A percentile compares a stretch with the other conserved stretches of the same genome.
Conservation (phyloP, 805 yeast species). For the Metschnikowia peoriensis region DNA sequence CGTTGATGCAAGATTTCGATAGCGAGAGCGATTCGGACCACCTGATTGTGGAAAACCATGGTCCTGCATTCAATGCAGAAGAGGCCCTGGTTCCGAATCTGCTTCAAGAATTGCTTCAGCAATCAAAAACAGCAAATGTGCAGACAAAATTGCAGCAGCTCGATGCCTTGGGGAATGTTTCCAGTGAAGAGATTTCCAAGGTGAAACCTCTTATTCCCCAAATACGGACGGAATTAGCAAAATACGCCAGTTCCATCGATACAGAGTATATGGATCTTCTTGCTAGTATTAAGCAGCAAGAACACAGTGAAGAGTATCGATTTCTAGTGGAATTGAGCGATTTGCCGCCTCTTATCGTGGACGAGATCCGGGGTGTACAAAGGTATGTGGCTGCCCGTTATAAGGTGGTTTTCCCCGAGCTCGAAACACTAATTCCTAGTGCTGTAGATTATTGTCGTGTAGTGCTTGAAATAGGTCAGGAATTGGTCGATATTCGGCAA, state of each 20-base stretch:
- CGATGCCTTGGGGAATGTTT: constrained; percentile 21
- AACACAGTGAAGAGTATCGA: constrained; percentile 40
- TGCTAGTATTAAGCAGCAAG: constrained; percentile 28
- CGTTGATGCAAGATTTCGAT: constrained; percentile 42
- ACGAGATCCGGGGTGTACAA: constrained; percentile 52
- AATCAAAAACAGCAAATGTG: constrained; percentile 12
- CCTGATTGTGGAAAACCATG: constrained; percentile 6
- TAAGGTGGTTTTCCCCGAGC: constrained; percentile 64
- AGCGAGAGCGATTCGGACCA: constrained; percentile 30
- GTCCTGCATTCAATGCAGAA: background rate
- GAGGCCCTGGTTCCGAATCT: constrained; percentile 6
- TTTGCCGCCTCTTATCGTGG: constrained; percentile 50
- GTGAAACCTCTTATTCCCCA: constrained; percentile 25
- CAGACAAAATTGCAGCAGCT: constrained; percentile 19
- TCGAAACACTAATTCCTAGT: constrained; percentile 58
- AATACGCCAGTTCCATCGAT: constrained; percentile 23
- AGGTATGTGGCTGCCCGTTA: constrained; percentile 53
- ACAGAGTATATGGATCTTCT: constrained; percentile 32
- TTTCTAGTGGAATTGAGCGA: constrained; percentile 55
- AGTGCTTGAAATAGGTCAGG: constrained; percentile 51
- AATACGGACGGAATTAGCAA: constrained; percentile 21
- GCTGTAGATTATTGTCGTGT: constrained; percentile 61
- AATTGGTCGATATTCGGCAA: constrained; percentile 29
- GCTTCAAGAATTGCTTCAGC: constrained; percentile 17
- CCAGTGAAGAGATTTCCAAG: constrained; percentile 22